phyloP scores from a whole-genome alignment of 371 early-diverging fungal genomes.

The Mortierella sp. region DNA sequence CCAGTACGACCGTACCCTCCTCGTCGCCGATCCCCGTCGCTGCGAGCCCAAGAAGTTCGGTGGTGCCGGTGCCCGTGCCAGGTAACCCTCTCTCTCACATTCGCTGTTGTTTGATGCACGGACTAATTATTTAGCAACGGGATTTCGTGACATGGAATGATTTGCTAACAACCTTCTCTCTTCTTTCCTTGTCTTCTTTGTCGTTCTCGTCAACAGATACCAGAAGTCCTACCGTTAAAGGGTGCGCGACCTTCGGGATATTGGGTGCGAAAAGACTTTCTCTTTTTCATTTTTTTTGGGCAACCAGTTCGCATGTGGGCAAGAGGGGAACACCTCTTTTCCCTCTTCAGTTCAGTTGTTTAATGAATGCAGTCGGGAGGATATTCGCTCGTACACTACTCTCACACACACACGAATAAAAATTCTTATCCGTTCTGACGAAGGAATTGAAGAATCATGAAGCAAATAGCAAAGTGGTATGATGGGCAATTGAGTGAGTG shows the following conservation, averaged over 20 bases:
- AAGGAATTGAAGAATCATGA: slow-evolving; percentile 7
- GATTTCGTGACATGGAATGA: background rate
- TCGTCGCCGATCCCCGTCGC: slow-evolving; percentile 99
- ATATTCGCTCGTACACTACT: slow-evolving; percentile 1
- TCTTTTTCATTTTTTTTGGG: background rate
- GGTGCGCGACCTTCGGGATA: slow-evolving; percentile 24
- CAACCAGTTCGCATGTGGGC: background rate
- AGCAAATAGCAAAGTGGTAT: background rate
- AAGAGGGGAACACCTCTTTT: background rate
- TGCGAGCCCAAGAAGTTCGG: slow-evolving; percentile 99
- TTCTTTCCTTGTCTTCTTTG: background rate
- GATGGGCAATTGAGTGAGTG: background rate
- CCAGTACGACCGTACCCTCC: slow-evolving; percentile 98
- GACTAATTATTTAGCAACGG: too few species aligned
- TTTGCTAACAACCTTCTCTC: background rate
- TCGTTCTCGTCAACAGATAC: slow-evolving; percentile 34
- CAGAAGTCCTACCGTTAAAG: slow-evolving; percentile 58
- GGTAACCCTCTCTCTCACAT: too few species aligned
- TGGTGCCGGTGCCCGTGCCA: slow-evolving; percentile 99
- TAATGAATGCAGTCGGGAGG: background rate
- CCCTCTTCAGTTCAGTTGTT: background rate
- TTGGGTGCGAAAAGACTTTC: background rate
- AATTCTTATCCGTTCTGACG: slow-evolving; percentile 9
- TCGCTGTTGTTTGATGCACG: too few species aligned
- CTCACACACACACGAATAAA: background rate